Evolutionary conservation across 2,329 filamentous ascomycete genomes (phyloP), one percentile per base, ranked within the genome.

Genomic region (Clathrospora elynae): DNA sequence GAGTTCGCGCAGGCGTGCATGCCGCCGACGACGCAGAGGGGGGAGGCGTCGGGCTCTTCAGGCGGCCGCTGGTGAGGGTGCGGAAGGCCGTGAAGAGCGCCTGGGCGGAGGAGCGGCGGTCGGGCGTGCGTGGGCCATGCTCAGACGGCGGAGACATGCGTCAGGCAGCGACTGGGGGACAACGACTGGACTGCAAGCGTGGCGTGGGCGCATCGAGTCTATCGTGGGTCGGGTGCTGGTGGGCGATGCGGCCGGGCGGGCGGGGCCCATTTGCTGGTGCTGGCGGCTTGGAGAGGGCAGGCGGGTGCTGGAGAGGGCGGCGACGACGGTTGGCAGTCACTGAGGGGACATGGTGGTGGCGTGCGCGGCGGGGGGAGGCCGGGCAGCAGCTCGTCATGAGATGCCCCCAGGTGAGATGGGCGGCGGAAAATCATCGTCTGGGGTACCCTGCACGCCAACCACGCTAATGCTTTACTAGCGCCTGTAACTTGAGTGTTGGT

Each of bases 81-180:
- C 66, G 60, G 49, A 71, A 72, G 52, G 68, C 67, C 29, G 60
- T 62, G 47, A 72, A 64, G 42, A 72, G 60, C 35, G 62, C 53
- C 32, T 67, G 62, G 46, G 68, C 66, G 39, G 70, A 71, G 52
- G 68, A 60, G 44, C 65, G 66, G 43, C 68, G 55, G 46, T 71
- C 65, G 46, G 69, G 69, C 39, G 67, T 69, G 51, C 59, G 66
- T 19, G 66, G 61, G 47, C 50, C 66, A 66, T 70, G 31, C 46
- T 61, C 61, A 26, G 59, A 36, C 29, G 67, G 53, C 35, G 67
- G 66, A 70, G 70, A 68, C 70, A 72, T 72, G 48, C 51, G 64
- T 51, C 48, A 33, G 42, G 47, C 41, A 41, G 46, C 26, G 46
- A 33, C 30, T 33, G 32, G 31, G 18, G 34, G 42, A 25, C 40